Evolutionary conservation across 2,329 filamentous ascomycete species (phyloP).

Genomic region (Ascomycota sp.): DNA sequence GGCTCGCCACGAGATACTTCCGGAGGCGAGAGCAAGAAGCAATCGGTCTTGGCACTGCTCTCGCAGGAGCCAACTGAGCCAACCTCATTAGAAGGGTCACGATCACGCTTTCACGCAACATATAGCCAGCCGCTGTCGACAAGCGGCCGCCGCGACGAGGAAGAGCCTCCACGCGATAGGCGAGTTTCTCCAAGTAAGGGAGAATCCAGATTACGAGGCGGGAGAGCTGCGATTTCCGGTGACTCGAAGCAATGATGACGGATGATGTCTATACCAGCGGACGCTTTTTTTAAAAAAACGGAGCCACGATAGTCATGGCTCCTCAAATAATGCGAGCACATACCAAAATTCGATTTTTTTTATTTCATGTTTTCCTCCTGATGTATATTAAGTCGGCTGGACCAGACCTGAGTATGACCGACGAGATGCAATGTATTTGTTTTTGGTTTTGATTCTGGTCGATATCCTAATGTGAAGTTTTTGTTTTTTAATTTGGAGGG

Average conservation of each 20-base stretch:
- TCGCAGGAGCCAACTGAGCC: conserved; percentile 6
- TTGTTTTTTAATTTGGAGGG: too few relatives aligned
- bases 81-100: conserved; percentile 1
- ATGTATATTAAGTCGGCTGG: too few relatives aligned
- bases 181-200: conserved; percentile 1
- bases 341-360: too few relatives aligned
- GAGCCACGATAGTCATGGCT: too few relatives aligned
- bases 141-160: conserved; percentile 3
- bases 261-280: too few relatives aligned
- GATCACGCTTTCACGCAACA: conserved; percentile 1
- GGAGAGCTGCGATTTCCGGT: conserved; percentile 1
- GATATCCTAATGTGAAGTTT: too few relatives aligned
- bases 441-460: too few relatives aligned
- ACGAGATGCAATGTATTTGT: too few relatives aligned
- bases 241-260: conserved; percentile 1
- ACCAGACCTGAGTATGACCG: too few relatives aligned
- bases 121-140: conserved; percentile 1
- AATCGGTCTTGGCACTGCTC: conserved; percentile 14
- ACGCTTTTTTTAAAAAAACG: too few relatives aligned
- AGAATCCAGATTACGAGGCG: not conserved
- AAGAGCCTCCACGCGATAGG: conserved; percentile 2
- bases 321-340: too few relatives aligned
- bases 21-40: conserved; percentile 10
- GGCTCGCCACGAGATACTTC: conserved; percentile 8
- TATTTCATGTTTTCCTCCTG: too few relatives aligned